Percentiles rank a stretch among this genome's conserved stretches.
These are phyloP conservation scores for Alternaria tenuissima DNA, from an alignment of 2,329 filamentous ascomycete genomes.

Conservation along the genomic window DNA sequence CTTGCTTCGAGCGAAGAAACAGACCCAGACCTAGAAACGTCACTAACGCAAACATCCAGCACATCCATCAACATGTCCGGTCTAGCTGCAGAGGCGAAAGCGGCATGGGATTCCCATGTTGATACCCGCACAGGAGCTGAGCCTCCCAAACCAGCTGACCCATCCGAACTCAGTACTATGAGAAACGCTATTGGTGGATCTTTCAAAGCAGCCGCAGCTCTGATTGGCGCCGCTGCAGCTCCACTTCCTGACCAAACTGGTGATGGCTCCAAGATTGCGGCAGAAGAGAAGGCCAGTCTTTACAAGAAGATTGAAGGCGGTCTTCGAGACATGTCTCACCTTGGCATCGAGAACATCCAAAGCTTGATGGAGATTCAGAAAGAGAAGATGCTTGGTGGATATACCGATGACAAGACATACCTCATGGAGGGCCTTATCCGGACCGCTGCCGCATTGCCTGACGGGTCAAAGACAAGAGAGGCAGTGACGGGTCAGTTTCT, in stretches of 20 bases:
- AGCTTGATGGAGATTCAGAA: slow-evolving; percentile 49
- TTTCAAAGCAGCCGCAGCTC: slow-evolving; percentile 38
- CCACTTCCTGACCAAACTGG: slow-evolving; percentile 52
- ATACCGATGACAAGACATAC: slow-evolving; percentile 68
- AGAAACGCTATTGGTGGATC: slow-evolving; percentile 39
- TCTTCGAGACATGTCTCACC: slow-evolving; percentile 44
- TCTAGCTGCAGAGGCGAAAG: slow-evolving; percentile 30
- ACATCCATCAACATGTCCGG: slow-evolving; percentile 16
- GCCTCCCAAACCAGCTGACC: slow-evolving; percentile 40
- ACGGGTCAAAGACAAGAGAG: slow-evolving; percentile 49
- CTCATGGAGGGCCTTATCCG: slow-evolving; percentile 67
- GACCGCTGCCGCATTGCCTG: slow-evolving; percentile 54
- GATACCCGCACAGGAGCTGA: slow-evolving; percentile 42
- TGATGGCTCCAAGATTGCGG: slow-evolving; percentile 53
- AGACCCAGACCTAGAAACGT: neutral
- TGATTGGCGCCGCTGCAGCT: slow-evolving; percentile 41
- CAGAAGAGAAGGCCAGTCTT: slow-evolving; percentile 42
- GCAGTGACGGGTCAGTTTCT: slow-evolving; percentile 56
- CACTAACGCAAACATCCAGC: slow-evolving; percentile 9
- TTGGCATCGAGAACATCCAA: slow-evolving; percentile 47
- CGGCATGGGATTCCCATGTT: slow-evolving; percentile 39
- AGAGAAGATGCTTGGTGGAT: slow-evolving; percentile 57
- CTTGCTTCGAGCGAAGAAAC: neutral
- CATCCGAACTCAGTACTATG: slow-evolving; percentile 45
- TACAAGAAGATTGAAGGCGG: slow-evolving; percentile 46